phyloP scores from a whole-genome alignment of 176 grass and related monocot genomes.

The Zea luxurians region DNA sequence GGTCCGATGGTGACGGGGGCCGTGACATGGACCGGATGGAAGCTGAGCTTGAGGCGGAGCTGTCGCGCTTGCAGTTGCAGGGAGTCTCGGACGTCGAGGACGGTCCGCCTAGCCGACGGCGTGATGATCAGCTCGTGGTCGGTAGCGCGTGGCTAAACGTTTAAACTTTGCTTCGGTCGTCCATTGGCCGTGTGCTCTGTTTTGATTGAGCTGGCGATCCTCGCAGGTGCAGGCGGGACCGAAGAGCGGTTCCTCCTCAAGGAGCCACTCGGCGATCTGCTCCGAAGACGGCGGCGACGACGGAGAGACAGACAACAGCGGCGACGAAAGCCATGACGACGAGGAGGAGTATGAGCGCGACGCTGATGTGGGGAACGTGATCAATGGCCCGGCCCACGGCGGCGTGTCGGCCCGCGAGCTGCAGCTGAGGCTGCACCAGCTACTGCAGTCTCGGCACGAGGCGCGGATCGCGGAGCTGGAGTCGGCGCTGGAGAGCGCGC shows the following conservation, averaged over 20 bases:
- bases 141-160: background rate
- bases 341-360: background rate
- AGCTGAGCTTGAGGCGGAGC: conserved; percentile 68
- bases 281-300: conserved; percentile 24
- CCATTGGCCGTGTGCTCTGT: background rate
- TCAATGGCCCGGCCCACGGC: conserved; percentile 1
- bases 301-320: background rate
- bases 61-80: conserved; percentile 56
- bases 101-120: background rate
- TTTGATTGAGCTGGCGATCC: background rate
- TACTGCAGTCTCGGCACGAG: conserved; percentile 65
- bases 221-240: conserved; percentile 10
- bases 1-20: background rate
- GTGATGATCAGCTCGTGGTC: conserved; percentile 29
- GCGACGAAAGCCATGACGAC: background rate
- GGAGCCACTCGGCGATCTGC: conserved; percentile 30
- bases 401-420: conserved; percentile 75
- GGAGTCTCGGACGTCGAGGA: conserved; percentile 23
- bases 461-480: conserved; percentile 85
- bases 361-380: background rate
- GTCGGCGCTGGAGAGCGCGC: conserved; percentile 57
- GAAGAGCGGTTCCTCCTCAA: conserved; percentile 20
- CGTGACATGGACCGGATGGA: conserved; percentile 61
- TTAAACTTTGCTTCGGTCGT: background rate
- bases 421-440: conserved; percentile 70